phyloP scores from a whole-genome alignment of 2,329 filamentous ascomycete genomes.

The Allantophomopsis lycopodina region DNA sequence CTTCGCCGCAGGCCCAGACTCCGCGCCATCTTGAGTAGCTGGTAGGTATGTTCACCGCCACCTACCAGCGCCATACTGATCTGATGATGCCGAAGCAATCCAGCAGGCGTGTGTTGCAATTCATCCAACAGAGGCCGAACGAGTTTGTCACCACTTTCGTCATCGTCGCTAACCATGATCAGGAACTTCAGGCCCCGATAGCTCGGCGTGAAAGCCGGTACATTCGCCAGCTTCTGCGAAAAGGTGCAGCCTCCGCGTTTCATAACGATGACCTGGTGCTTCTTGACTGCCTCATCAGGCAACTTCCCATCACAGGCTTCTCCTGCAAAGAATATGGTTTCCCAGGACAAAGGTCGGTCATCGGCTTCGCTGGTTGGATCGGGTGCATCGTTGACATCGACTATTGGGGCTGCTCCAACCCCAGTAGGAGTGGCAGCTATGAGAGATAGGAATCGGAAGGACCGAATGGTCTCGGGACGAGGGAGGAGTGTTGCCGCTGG shows the following conservation, averaged over 20 bases:
- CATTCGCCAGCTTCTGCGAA: slow-evolving; percentile 66
- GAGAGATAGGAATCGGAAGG: slow-evolving; percentile 19
- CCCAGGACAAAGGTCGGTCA: slow-evolving; percentile 45
- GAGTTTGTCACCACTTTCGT: slow-evolving; percentile 16
- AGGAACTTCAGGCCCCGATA: slow-evolving; percentile 61
- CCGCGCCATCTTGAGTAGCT: slow-evolving; percentile 44
- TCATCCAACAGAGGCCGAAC: slow-evolving; percentile 62
- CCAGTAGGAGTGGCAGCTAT: slow-evolving; percentile 34
- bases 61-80: slow-evolving; percentile 77
- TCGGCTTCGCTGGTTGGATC: slow-evolving; percentile 19
- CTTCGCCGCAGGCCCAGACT: slow-evolving; percentile 64
- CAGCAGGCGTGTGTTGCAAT: slow-evolving; percentile 35
- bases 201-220: slow-evolving; percentile 61
- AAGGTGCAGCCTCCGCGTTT: slow-evolving; percentile 77
- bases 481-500: slow-evolving; percentile 23
- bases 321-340: slow-evolving; percentile 55
- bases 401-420: slow-evolving; percentile 53
- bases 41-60: slow-evolving; percentile 53
- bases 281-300: slow-evolving; percentile 31
- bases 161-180: slow-evolving; percentile 53
- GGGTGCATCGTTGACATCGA: slow-evolving; percentile 33
- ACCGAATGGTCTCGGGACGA: slow-evolving; percentile 15
- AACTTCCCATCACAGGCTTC: slow-evolving; percentile 47
- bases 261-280: slow-evolving; percentile 68
- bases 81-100: slow-evolving; percentile 32